Base-by-base conservation (phyloP, 163 green algal species). In the Trebouxia gelatinosa region DNA sequence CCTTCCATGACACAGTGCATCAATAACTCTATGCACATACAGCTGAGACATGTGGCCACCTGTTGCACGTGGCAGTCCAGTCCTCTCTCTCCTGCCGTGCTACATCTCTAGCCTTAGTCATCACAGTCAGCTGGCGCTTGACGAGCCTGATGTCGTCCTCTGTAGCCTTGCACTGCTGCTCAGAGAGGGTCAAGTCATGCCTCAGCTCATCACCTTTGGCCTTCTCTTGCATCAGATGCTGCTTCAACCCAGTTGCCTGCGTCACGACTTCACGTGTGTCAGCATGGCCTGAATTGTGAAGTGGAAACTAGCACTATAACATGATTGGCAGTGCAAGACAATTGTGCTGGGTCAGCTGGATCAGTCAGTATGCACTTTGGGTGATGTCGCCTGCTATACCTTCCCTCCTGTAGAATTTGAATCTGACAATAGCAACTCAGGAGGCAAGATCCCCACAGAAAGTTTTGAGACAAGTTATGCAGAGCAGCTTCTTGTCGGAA, bases 161-260 rank as follows among this genome's bases (percentile, higher is more conserved):
- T 50, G 68, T 61, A 31, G 19, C 34, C 26, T 61, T 66, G 17
- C 35, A 21, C 34, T 26, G 37, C 50, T 48, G 50, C 71, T 40
- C 48, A 39, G 51, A 29, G 28, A 6, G 35, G 35, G 7, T 66
- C 31, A 32, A 66, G 37, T 61, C 29, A 16, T 50, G 29, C 50
- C 48, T 28, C 23, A 61, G 34, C 23, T 38, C 48, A 32, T 48
- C 17, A 9, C 68, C 39, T 29, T 32, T 39, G 2, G 50, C 51
- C 23, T 68, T 78, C 34, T 68, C 71, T 26, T 13, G 35, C 17
- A 40, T 78, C 13, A 78, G 32, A n/a, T 34, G 32, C 50, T 78
- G 31, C 50, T 78, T 66, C 29, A 78, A 26, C 26, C 71, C 71
- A 32, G 38, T 67, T 35, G 71, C 71, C 71, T 78, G 50, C 21